A percentile compares a stretch with the other conserved stretches of the same genome.
Conservation (phyloP, 2,329 filamentous ascomycete genomes). For the Colletotrichum sp. region DNA sequence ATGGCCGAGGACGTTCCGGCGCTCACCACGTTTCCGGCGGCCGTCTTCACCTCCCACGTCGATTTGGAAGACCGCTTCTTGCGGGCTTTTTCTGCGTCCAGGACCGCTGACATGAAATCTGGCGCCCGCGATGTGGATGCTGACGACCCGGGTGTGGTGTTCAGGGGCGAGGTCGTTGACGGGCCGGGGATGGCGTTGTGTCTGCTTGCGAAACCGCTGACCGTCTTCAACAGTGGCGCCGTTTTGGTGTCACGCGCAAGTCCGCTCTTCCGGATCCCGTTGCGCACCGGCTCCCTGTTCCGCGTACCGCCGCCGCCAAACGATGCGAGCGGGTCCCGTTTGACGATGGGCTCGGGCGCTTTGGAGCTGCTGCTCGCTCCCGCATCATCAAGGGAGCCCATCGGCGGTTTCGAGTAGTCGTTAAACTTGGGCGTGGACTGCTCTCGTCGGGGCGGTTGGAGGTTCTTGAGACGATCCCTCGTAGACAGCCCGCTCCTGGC, state of each 20-base stretch:
- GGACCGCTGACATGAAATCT: neutral
- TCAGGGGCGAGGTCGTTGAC: neutral
- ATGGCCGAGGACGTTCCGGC: neutral
- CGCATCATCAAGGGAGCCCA: neutral
- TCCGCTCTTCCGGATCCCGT: neutral
- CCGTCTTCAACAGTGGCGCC: neutral
- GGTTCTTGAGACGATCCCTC: slow-evolving; percentile 2
- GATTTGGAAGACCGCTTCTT: neutral
- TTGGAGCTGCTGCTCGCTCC: neutral
- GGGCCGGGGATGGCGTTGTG: neutral
- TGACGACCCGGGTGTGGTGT: neutral
- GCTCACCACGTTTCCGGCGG: neutral
- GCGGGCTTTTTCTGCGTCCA: neutral
- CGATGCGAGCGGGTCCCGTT: neutral
- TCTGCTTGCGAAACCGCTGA: neutral
- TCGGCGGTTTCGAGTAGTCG: neutral
- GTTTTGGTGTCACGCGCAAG: neutral
- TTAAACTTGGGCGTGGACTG: neutral
- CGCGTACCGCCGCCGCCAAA: neutral
- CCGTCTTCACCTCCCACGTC: neutral
- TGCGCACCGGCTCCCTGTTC: neutral
- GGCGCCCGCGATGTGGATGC: neutral
- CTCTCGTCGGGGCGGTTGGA: neutral
- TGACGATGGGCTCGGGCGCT: neutral
- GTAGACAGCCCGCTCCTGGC: neutral